Evolutionary conservation across 495 filamentous ascomycete genomes (phyloP), one percentile per base, ranked within the genome.

Genomic region (Cercophora scortea): DNA sequence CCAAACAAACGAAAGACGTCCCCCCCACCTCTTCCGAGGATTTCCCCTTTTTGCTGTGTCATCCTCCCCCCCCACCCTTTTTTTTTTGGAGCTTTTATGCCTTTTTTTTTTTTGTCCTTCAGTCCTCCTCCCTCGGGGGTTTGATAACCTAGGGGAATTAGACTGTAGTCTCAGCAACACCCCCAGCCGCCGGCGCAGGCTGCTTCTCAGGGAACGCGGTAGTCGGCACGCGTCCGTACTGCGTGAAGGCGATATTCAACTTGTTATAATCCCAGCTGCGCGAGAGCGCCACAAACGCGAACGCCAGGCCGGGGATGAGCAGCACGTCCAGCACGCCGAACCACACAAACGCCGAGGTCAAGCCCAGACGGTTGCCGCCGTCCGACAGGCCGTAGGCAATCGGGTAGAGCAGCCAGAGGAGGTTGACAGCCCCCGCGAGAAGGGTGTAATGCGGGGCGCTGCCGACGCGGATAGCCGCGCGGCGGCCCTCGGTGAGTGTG

Each of bases 241-340:
- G 75, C n/a, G 76, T 79, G 54, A 79, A 79, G 47, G 71, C 64
- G 32, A 79, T 56, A 61, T 77, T 76, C 25, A 79, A 58, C 32
- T 52, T 54, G 57, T 57, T 54, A 53, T 73, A 77, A 50, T 79
- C 76, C 76, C 76, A 79, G 25, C 54, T 63, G 51, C 62, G 56
- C 36, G 71, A 58, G 12, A 75, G 58, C 58, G 67, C 51, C 40
- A 76, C 44, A 59, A 68, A 58, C 56, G 61, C 61, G 16, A 68
- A 66, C 34, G 66, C 53, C 32, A 71, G 42, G 39, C 60, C 64
- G 9, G 66, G 61, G 36, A 76, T 25, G 15, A 73, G 57, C 15
- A 76, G 50, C 8, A 75, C 45, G 38, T 77, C 74, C 15, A 76
- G 63, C 36, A 77, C 51, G 42, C 74, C 74, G 51, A 74, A 76